Evolutionary conservation across 2,329 filamentous ascomycete species (phyloP).

Genomic region (Amphichorda felina): DNA sequence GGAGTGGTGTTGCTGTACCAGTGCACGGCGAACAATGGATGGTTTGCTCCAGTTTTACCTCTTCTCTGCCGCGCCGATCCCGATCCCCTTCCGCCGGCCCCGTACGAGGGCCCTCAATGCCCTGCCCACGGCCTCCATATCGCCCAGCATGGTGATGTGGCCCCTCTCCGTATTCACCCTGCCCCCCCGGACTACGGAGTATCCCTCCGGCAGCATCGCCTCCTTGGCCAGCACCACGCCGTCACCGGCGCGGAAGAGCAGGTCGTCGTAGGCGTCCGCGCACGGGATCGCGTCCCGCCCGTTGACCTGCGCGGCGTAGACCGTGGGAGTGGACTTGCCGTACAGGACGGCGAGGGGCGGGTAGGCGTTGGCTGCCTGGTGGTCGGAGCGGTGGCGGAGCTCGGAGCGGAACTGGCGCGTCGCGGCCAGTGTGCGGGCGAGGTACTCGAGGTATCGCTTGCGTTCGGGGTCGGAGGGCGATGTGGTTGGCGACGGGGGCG

Average conservation of each 20-base stretch:
- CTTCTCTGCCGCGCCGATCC: constrained; percentile 31
- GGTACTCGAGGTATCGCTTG: constrained; percentile 44
- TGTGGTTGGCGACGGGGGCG: constrained; percentile 7
- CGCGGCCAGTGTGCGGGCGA: constrained; percentile 60
- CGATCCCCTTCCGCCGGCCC: constrained; percentile 62
- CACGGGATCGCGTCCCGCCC: constrained; percentile 63
- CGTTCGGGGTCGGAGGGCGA: constrained; percentile 12
- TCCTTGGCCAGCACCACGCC: constrained; percentile 79
- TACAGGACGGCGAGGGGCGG: constrained; percentile 78
- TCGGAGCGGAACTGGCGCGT: constrained; percentile 67
- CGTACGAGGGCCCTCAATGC: constrained; percentile 58
- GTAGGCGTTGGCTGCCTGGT: constrained; percentile 58
- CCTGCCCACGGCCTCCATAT: constrained; percentile 67
- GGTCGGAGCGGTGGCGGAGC: constrained; percentile 47
- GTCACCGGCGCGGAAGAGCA: constrained; percentile 79
- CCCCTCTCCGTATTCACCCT: constrained; percentile 71
- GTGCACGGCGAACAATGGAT: too few species aligned
- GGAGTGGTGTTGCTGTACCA: too few species aligned
- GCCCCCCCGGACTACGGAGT: constrained; percentile 60
- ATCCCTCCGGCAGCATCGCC: constrained; percentile 75
- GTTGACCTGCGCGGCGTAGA: constrained; percentile 67
- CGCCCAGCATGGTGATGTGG: constrained; percentile 78
- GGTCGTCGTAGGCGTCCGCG: constrained; percentile 71
- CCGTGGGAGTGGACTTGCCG: constrained; percentile 75
- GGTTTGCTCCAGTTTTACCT: too few species aligned